Evolutionary conservation across 768 basidiomycete genomes (phyloP), one percentile per base, ranked within the genome.

Genomic region (Termitomyces sp.): DNA sequence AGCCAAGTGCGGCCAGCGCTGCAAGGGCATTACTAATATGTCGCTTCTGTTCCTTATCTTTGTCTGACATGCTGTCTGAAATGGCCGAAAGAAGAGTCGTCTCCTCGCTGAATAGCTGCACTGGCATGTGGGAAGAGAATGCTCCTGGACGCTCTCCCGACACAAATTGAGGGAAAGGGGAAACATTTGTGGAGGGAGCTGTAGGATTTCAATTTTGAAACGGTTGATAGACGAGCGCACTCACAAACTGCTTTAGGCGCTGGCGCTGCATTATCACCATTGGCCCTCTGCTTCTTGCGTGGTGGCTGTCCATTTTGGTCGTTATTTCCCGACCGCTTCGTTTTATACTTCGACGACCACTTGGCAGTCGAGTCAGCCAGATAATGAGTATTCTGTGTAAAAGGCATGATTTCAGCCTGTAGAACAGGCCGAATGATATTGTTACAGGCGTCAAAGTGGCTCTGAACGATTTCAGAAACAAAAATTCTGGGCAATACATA

Each of bases 351-450:
- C 14, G 69, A 67, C 7, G 77, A 63, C 65, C 68, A 75, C 59
- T 74, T 74, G 32, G 76, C 74, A 18, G 67, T 70, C 6, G 60
- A 63, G 1, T 67, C 60, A 8, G 65, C 47, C 9, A 76, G 68
- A 56, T 79, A 79, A 58, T 77, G 76, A 4, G 56, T 61, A 56
- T 80, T 81, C 62, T 75, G 76, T 7, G 79, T 80, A 65, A 68
- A 80, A 2, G 78, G 79, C 1, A 57, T 53, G 3, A 39, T 36
- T 65, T 83, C 82, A 2, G 72, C 57, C 13, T 59, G 58, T 6
- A 81, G 59, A 5, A 71, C 68, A 24, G 68, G 62, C 26, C 58
- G 57, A 24, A 82, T 53, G 24, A 69, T 59, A 3, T 36, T 8
- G 0, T 58, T 60, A 45, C 71, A 73, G 10, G 20, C 33, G 3